phyloP scores from a whole-genome alignment of 345 rosid genomes.

The Rubroshorea leprosula region DNA sequence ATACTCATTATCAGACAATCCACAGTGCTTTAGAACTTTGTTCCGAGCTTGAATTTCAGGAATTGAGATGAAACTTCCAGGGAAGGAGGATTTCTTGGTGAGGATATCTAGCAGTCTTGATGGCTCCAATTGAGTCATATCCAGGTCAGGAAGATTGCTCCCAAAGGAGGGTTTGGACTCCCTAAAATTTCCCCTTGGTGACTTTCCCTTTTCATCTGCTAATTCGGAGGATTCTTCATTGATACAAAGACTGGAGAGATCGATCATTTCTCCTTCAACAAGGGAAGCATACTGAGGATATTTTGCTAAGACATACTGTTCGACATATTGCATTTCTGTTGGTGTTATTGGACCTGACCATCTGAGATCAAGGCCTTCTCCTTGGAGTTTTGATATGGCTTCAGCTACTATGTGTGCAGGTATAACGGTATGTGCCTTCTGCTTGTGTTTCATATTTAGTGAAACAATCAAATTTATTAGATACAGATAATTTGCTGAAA shows the following conservation, averaged over 20 bases:
- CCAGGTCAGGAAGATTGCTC: slow-evolving; percentile 38
- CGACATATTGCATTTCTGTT: slow-evolving; percentile 53
- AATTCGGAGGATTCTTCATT: slow-evolving; percentile 35
- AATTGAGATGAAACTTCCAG: slow-evolving; percentile 52
- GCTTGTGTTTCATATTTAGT: slow-evolving; percentile 11
- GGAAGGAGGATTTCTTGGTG: slow-evolving; percentile 42
- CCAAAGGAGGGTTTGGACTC: slow-evolving; percentile 34
- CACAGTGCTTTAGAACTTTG: slow-evolving; percentile 44
- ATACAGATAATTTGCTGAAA: not conserved
- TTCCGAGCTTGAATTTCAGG: slow-evolving; percentile 63
- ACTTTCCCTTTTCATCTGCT: slow-evolving; percentile 29
- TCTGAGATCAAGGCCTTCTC: slow-evolving; percentile 57
- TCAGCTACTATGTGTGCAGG: slow-evolving; percentile 72
- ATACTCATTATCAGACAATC: slow-evolving; percentile 47
- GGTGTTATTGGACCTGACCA: slow-evolving; percentile 75
- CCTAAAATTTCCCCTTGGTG: slow-evolving; percentile 23
- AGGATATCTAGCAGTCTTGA: slow-evolving; percentile 52
- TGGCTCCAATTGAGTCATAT: slow-evolving; percentile 35
- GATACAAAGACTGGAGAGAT: slow-evolving; percentile 26
- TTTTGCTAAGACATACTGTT: slow-evolving; percentile 58
- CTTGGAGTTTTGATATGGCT: slow-evolving; percentile 65
- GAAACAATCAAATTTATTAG: not conserved
- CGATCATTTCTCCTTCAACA: slow-evolving; percentile 27
- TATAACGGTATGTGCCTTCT: slow-evolving; percentile 57
- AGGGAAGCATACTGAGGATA: slow-evolving; percentile 60